Evolutionary conservation across 1,284 basidiomycete genomes (phyloP), one percentile per base, ranked within the genome.

Genomic region (Apiotrichum domesticum): DNA sequence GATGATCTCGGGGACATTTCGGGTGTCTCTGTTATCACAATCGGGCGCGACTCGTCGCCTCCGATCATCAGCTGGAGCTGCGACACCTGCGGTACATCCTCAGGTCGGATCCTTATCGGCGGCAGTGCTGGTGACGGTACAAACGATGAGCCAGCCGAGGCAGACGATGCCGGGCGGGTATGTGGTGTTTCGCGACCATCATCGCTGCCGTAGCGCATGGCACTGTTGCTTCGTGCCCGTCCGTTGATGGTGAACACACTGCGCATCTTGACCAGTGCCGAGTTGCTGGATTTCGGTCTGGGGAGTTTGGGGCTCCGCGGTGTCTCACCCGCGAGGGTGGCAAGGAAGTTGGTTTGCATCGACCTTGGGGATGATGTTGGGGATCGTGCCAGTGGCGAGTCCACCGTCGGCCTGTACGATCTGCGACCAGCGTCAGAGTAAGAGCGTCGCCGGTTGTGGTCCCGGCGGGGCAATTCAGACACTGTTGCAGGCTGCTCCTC

Each of bases 281-380:
- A 73, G 35, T 66, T 72, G 35, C 65, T 66, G 6, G 74, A 75
- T 51, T 64, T 68, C 1, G 70, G 63, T 15, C 74, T 47, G 14
- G 29, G 7, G 15, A n/a, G 47, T 11, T 32, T 39, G 47, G 47
- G 47, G 13, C 47, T 49, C 47, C 34, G 15, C 8, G 35, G 10
- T 5, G 47, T 6, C n/a, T 49, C 47, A 5, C 47, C 47, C n/a
- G 47, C n/a, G 35, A 49, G 47, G 3, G 47, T 35, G 1, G 37
- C 35, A 6, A 49, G 47, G 40, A 49, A 49, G 47, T 49, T 39
- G 15, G 8, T 21, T 21, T 21, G 21, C 21, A 21, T 13, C 37
- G 37, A 39, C 37, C 47, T 35, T 1, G 47, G 47, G 6, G 47
- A 49, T n/a, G 11, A 10, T 4, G 14, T 39, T 3, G 14, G 35